These are phyloP conservation scores for Scleromitrula shiraiana DNA, from an alignment of 2,329 filamentous ascomycete species.

Conservation along the genomic window DNA sequence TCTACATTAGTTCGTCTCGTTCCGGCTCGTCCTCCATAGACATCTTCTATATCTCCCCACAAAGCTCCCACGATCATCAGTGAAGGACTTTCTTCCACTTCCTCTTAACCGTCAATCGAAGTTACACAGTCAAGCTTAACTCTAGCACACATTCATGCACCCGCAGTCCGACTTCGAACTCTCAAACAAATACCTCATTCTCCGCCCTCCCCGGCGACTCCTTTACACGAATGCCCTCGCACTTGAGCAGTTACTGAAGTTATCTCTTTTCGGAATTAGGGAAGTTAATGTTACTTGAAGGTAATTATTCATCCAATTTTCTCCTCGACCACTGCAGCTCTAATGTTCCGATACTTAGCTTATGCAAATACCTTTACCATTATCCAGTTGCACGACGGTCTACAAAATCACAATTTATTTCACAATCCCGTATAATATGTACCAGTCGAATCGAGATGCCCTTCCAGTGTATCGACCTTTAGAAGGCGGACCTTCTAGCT, in stretches of 20 bases:
- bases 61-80: constrained; percentile 1
- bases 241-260: neutral
- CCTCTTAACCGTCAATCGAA: neutral
- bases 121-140: constrained; percentile 1
- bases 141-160: constrained; percentile 8
- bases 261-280: neutral
- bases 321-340: neutral
- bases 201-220: constrained; percentile 4
- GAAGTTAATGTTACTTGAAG: constrained; percentile 3
- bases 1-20: neutral
- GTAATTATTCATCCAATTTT: neutral
- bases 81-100: constrained; percentile 1
- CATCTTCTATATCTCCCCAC: constrained; percentile 7
- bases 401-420: constrained; percentile 6
- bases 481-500: neutral
- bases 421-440: constrained; percentile 3
- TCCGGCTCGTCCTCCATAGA: constrained; percentile 5
- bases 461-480: constrained; percentile 5
- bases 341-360: constrained; percentile 7
- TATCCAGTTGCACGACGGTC: neutral
- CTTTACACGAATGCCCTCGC: neutral
- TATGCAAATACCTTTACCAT: constrained; percentile 9
- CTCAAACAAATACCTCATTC: constrained; percentile 4
- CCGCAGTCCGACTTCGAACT: constrained; percentile 2
- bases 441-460: constrained; percentile 3